Evolutionary conservation across 1,139 yeast genomes (phyloP).

Genomic region (Pneumocystis oryctolagi): DNA sequence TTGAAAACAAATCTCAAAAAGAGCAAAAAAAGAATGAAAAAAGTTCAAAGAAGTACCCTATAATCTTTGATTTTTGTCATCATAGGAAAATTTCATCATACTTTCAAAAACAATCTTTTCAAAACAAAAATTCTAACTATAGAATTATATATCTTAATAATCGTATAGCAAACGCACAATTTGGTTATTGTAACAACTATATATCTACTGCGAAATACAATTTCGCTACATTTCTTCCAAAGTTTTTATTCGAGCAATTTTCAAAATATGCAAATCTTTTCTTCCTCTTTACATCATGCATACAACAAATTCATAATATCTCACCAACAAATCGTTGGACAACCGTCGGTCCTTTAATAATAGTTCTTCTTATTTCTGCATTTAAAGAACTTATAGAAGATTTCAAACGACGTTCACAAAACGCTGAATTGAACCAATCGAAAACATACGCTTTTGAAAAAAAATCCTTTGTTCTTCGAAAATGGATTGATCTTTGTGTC

Average conservation of each 20-base stretch:
- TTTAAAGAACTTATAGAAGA: constrained; percentile 85
- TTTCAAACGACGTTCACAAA: constrained; percentile 74
- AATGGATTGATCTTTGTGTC: constrained; percentile 79
- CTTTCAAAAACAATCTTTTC: background rate
- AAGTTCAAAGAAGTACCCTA: background rate
- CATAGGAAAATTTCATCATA: background rate
- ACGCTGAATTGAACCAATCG: constrained; percentile 74
- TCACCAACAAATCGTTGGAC: constrained; percentile 94
- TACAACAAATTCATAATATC: constrained; percentile 94
- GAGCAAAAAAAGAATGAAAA: background rate
- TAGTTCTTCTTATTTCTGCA: constrained; percentile 81
- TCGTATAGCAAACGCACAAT: constrained; percentile 35
- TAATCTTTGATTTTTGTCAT: background rate
- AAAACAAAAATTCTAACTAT: background rate
- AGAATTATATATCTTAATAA: constrained; percentile 57
- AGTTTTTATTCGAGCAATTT: constrained; percentile 88
- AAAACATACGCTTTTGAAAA: constrained; percentile 55
- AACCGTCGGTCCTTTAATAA: constrained; percentile 75
- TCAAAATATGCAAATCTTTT: constrained; percentile 93
- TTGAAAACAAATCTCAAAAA: background rate
- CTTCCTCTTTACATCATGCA: constrained; percentile 77
- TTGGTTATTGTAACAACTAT: constrained; percentile 63
- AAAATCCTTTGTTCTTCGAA: constrained; percentile 48
- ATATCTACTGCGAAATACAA: constrained; percentile 96
- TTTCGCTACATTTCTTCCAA: constrained; percentile 82